Percentiles rank a stretch among this genome's conserved stretches.
Evolutionary conservation across 805 yeast species (phyloP).

Genomic region (Saccharomyces cerevisiae): DNA sequence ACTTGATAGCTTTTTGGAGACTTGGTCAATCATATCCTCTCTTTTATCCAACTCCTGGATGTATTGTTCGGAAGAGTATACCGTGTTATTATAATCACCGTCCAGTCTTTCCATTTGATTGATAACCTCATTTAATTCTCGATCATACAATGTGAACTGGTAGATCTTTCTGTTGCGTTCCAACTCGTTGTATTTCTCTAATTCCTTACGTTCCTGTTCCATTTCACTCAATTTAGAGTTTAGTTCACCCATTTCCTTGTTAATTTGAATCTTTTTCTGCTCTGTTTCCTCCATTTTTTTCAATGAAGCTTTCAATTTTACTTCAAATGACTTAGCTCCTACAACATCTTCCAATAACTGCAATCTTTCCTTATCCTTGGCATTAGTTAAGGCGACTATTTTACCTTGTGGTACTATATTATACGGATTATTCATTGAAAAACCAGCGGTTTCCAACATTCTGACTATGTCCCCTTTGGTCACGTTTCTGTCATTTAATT

Average conservation of each 20-base stretch:
- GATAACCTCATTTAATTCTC: constrained; percentile 60
- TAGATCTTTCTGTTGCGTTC: constrained; percentile 61
- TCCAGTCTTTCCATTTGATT: constrained; percentile 56
- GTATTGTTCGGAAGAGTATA: constrained; percentile 46
- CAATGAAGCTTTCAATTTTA: constrained; percentile 65
- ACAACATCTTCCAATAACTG: constrained; percentile 81
- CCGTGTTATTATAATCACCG: constrained; percentile 41
- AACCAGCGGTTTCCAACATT: constrained; percentile 83
- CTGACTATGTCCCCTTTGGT: constrained; percentile 76
- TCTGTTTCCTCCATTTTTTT: constrained; percentile 72
- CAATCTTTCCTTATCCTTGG: constrained; percentile 77
- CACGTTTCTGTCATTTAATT: constrained; percentile 70
- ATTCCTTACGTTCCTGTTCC: constrained; percentile 69
- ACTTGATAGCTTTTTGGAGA: constrained; percentile 39
- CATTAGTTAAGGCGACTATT: constrained; percentile 79
- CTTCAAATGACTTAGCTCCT: constrained; percentile 88
- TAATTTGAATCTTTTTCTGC: constrained; percentile 61
- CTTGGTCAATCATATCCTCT: constrained; percentile 42
- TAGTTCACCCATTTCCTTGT: constrained; percentile 61
- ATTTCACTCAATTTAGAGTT: constrained; percentile 68
- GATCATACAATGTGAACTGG: constrained; percentile 68
- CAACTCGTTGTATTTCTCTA: constrained; percentile 57
- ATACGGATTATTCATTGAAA: constrained; percentile 82
- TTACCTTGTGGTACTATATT: constrained; percentile 96
- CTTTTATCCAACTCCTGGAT: constrained; percentile 52